Conservation (phyloP, 2,329 filamentous ascomycete genomes). For the Claviceps monticola region DNA sequence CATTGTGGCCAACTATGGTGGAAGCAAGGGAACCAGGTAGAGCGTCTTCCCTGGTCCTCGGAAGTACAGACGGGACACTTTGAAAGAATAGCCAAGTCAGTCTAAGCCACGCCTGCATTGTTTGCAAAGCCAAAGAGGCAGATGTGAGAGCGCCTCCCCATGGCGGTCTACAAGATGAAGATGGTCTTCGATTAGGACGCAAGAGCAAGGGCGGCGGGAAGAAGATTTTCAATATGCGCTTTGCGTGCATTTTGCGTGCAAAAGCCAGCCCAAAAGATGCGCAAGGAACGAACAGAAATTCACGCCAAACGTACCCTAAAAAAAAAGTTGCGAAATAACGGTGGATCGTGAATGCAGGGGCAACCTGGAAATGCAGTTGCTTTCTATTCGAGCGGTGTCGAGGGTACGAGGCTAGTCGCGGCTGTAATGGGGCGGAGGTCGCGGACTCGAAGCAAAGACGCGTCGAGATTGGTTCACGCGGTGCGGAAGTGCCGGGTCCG, state of each 20-base stretch:
- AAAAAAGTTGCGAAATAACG: slow-evolving; percentile 1
- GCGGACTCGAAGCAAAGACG: slow-evolving; percentile 2
- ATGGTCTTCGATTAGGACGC: neutral
- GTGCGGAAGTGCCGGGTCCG: neutral
- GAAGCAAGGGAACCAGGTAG: slow-evolving; percentile 2
- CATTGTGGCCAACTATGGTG: slow-evolving; percentile 30
- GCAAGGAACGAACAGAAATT: neutral
- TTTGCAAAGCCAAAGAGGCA: neutral
- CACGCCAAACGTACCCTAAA: slow-evolving; percentile 1
- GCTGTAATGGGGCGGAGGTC: slow-evolving; percentile 1
- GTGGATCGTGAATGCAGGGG: slow-evolving; percentile 4
- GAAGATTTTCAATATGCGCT: too few relatives aligned
- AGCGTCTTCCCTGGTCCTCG: slow-evolving; percentile 1
- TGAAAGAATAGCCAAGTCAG: neutral
- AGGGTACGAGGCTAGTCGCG: neutral
- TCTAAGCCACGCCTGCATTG: neutral
- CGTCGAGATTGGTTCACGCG: slow-evolving; percentile 1
- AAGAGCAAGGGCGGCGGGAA: neutral
- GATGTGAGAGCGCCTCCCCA: neutral
- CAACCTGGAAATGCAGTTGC: neutral
- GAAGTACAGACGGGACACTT: neutral
- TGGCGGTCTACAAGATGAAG: neutral
- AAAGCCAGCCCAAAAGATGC: neutral
- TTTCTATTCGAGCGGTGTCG: neutral
- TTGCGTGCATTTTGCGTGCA: neutral